Base-by-base conservation (phyloP, 2,329 filamentous ascomycete species). In the Didymella sp. region DNA sequence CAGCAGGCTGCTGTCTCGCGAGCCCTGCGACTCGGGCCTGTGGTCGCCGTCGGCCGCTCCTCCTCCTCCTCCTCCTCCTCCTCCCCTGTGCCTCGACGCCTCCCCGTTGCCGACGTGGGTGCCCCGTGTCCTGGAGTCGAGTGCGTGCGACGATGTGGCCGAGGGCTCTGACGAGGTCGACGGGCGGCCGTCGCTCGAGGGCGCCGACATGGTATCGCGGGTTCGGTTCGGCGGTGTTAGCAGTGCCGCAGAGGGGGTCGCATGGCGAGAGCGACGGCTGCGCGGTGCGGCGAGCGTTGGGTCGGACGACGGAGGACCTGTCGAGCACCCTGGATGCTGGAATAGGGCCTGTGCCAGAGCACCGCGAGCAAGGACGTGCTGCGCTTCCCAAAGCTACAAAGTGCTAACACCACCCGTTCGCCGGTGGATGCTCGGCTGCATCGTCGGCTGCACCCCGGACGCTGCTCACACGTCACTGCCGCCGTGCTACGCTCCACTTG, bases 161-260 rank as follows among this genome's bases (percentile, higher is more conserved):
- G 73, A 76, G 13, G 69, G 71, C 42, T 70, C 68, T 17, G 73
- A 73, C 30, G 52, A 55, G 45, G 50, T 27, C 41, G 72, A 75
- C 30, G 58, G 70, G 48, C 68, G 73, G 56, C 70, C 68, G 43
- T 73, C 64, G 64, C 70, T 75, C 30, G 73, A 69, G 55, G 71
- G 69, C 7, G 58, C 62, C 45, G 72, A 71, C 73, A 76, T 76
- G 56, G 37, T 66, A 51, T 49, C 21, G 37, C 37, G 37, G 6
- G 37, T 38, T 8, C 48, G 59, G 43, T 58, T 6, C 6, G 37
- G 54, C 63, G 56, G 48, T 56, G 58, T 66, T 67, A 70, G 68
- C 66, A 47, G 51, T 56, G 51, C 51, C n/a, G 64, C 55, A 55
- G 63, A 37, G n/a, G 17, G 17, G 17, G 11, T 58, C 61, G 64